A percentile compares a stretch with the other conserved stretches of the same genome.
Conservation (phyloP, 495 filamentous ascomycete species). For the Podospora tetraspora region DNA sequence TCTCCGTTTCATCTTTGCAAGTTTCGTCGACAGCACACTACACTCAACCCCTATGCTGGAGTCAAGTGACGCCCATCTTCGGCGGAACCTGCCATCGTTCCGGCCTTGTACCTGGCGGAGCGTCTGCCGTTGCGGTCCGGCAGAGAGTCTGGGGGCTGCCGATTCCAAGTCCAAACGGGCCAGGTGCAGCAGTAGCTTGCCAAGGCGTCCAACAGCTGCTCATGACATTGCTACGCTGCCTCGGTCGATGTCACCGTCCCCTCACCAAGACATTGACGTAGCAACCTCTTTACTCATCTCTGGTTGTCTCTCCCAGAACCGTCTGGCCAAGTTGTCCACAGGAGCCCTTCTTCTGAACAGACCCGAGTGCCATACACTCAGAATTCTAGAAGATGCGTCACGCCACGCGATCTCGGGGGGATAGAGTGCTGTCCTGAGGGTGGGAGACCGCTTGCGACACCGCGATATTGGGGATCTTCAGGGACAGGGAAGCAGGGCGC, state of each 20-base stretch:
- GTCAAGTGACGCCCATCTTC: background rate
- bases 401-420: background rate
- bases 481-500: background rate
- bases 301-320: background rate
- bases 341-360: background rate
- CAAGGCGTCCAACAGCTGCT: background rate
- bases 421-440: background rate
- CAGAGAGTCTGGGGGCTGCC: background rate
- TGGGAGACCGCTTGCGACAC: background rate
- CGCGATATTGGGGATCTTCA: background rate
- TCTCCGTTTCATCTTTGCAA: conserved; percentile 13
- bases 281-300: background rate
- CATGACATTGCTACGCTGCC: background rate
- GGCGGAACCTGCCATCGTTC: background rate
- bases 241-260: background rate
- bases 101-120: background rate
- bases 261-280: background rate
- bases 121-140: background rate
- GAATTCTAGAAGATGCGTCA: background rate
- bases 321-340: background rate
- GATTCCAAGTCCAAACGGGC: background rate
- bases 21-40: background rate
- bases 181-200: background rate
- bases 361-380: background rate
- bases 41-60: background rate